These are phyloP conservation scores for Neofusicoccum kwambonambiense DNA, from an alignment of 2,329 filamentous ascomycete species.

Conservation along the genomic window DNA sequence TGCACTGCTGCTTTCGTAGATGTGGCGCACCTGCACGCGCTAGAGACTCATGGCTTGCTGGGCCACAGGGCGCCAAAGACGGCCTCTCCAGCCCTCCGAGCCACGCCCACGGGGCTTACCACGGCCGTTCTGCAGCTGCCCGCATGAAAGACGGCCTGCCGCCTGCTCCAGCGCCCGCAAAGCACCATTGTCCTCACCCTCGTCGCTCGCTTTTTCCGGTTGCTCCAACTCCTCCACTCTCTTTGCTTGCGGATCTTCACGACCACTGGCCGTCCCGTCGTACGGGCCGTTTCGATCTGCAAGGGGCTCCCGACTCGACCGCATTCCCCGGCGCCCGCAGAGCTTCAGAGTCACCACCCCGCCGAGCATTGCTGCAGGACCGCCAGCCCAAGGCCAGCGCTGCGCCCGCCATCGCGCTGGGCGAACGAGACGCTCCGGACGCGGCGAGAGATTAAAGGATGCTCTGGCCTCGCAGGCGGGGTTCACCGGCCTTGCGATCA, in stretches of 20 bases:
- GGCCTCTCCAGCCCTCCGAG: neutral
- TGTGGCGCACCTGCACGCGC: slow-evolving; percentile 2
- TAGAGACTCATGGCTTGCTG: slow-evolving; percentile 1
- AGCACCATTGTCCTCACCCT: neutral
- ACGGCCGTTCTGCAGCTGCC: neutral
- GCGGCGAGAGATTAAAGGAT: slow-evolving; percentile 6
- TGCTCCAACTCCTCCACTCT: neutral
- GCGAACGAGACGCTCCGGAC: neutral
- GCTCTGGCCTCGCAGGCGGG: slow-evolving; percentile 9
- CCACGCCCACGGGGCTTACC: neutral
- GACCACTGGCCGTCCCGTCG: neutral
- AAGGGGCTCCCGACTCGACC: slow-evolving; percentile 3
- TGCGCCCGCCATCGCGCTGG: neutral
- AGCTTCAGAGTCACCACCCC: neutral
- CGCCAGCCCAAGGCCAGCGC: neutral
- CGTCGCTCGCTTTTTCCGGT: slow-evolving; percentile 1
- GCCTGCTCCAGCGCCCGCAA: neutral
- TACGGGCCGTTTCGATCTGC: neutral
- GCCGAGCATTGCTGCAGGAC: neutral
- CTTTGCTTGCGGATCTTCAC: slow-evolving; percentile 1
- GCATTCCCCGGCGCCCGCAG: neutral
- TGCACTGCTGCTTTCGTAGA: slow-evolving; percentile 6
- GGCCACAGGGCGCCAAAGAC: neutral
- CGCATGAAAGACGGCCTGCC: slow-evolving; percentile 10
- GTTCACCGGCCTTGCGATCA: slow-evolving; percentile 1